Conservation (phyloP, 352 stramenopile genomes). For the Globisporangium nunn region DNA sequence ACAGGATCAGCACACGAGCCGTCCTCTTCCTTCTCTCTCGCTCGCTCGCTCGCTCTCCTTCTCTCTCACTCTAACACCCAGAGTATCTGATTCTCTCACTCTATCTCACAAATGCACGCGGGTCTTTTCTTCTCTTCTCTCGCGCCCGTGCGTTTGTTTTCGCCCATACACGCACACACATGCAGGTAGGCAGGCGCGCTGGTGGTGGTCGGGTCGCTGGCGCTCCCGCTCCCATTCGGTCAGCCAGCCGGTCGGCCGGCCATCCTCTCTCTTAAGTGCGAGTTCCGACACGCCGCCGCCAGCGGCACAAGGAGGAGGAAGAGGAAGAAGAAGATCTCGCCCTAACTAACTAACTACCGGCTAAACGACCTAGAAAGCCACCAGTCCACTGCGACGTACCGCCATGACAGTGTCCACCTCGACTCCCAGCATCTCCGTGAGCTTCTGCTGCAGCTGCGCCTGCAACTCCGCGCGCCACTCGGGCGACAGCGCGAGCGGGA, state of each 20-base stretch:
- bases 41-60: no score
- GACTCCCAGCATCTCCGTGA: slow-evolving; percentile 74
- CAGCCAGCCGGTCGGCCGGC: not conserved
- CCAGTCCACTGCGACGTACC: slow-evolving; percentile 43
- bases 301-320: not conserved
- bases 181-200: not conserved
- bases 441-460: slow-evolving; percentile 35
- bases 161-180: slow-evolving; percentile 3
- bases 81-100: slow-evolving; percentile 4
- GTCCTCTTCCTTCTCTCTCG: slow-evolving; percentile 8
- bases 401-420: slow-evolving; percentile 83
- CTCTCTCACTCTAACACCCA: no score
- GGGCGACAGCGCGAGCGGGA: slow-evolving; percentile 44
- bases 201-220: not conserved
- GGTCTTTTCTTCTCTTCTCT: slow-evolving; percentile 4
- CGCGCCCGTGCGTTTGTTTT: slow-evolving; percentile 3
- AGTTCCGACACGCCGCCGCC: not conserved
- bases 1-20: slow-evolving; percentile 26
- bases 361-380: no score
- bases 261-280: not conserved
- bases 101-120: slow-evolving; percentile 7
- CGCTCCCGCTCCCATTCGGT: not conserved
- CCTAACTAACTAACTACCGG: no score
- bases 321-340: not conserved
- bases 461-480: slow-evolving; percentile 57